Evolutionary conservation across 495 filamentous ascomycete species (phyloP), one percentile per base, ranked within the genome.

Genomic region (Rhypophila decipiens): DNA sequence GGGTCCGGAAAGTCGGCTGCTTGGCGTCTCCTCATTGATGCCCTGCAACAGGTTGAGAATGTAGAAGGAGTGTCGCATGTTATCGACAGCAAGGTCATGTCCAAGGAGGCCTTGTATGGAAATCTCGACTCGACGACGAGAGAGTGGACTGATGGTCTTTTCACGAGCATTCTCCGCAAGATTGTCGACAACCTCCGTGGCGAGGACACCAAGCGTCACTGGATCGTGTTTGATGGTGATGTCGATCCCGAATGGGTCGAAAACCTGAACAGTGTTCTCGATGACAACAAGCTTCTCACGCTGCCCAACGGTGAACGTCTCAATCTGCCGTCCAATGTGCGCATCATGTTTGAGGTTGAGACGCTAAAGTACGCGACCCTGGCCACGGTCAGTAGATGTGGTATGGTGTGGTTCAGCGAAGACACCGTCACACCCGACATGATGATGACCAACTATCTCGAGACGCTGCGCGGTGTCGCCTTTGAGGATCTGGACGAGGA

Each of bases 391-490:
- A 89, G 84, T 84, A 89, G 93, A 69, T 99, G 93, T 68, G 93
- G 93, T 74, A 99, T 99, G 93, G 93, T 99, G 7, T 99, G 93
- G 93, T 97, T 96, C 69, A 97, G 90, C 60, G 90, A 94, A 51
- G 94, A 99, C 58, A 97, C 88, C 15, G 90, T 99, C 34, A 90
- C 87, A 17, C 78, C 88, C 5, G 78, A 75, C 53, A 96, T 99
- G 88, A 88, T 97, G 80, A 81, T 96, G 29, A 69, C 79, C 49
- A 88, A 96, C 62, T 95, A 97, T 59, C 79, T 99, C 24, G 82
- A 90, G 51, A 82, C 81, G 34, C 78, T 99, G 11, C 78, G 84
- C 50, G 84, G 80, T 3, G 80, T 86, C 45, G 77, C 86, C 0
- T 95, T 96, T 57, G 91, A 96, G 56, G 93, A 97, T 51, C 71